phyloP scores from a whole-genome alignment of 2,329 filamentous ascomycete species.

The Cladophialophora bantiana region DNA sequence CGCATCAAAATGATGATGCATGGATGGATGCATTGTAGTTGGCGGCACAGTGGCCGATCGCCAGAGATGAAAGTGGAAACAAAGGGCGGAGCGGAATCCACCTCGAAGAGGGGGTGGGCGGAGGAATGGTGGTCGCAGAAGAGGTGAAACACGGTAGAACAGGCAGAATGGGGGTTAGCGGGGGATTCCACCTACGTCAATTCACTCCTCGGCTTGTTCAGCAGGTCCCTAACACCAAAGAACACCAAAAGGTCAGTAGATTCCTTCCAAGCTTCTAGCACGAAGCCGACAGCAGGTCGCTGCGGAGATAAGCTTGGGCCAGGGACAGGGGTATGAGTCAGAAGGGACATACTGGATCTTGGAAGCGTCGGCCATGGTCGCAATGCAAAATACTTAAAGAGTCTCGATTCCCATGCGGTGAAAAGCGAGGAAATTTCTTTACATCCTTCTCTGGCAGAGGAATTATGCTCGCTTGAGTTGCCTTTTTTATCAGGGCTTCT shows the following conservation, averaged over 20 bases:
- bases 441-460: slow-evolving; percentile 7
- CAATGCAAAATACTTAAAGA: slow-evolving; percentile 36
- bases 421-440: slow-evolving; percentile 23
- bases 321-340: slow-evolving; percentile 37
- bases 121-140: slow-evolving; percentile 34
- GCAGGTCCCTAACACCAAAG: slow-evolving; percentile 72
- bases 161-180: slow-evolving; percentile 20
- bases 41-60: slow-evolving; percentile 11
- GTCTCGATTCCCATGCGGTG: slow-evolving; percentile 30
- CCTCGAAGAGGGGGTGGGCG: slow-evolving; percentile 21
- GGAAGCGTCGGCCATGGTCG: slow-evolving; percentile 66
- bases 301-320: slow-evolving; percentile 28
- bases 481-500: not conserved
- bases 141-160: slow-evolving; percentile 31
- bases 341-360: slow-evolving; percentile 71
- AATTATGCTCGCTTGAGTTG: slow-evolving; percentile 29
- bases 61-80: slow-evolving; percentile 24
- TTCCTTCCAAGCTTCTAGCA: slow-evolving; percentile 14
- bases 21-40: not conserved
- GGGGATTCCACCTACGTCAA: slow-evolving; percentile 74
- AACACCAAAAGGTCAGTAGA: slow-evolving; percentile 29
- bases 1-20: slow-evolving; percentile 10
- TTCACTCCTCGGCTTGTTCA: slow-evolving; percentile 86
- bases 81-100: slow-evolving; percentile 39
- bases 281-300: slow-evolving; percentile 13